A percentile compares a stretch with the other conserved stretches of the same genome.
Evolutionary conservation across 179 eudicot species (phyloP).

Genomic region (Gypsophila paniculata): DNA sequence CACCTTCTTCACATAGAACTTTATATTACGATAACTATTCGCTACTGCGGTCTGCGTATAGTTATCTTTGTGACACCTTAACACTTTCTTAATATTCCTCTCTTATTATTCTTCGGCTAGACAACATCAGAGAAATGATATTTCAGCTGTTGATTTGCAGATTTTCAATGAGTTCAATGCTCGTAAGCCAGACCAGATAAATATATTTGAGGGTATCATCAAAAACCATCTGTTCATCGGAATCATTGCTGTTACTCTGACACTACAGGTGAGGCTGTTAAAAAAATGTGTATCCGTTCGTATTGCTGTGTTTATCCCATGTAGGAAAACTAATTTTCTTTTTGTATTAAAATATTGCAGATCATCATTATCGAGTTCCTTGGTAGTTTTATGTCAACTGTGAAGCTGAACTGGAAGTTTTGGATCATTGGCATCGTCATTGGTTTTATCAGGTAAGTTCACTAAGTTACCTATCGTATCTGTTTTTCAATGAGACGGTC

Average conservation of each 20-base stretch:
- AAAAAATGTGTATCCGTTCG: slow-evolving; percentile 1
- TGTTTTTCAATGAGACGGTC: no score
- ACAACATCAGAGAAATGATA: not conserved
- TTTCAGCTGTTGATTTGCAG: slow-evolving; percentile 34
- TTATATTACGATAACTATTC: no score
- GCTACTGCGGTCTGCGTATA: no score
- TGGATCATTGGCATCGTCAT: slow-evolving; percentile 69
- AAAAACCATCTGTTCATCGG: slow-evolving; percentile 65
- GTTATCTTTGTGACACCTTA: no score
- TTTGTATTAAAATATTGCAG: slow-evolving; percentile 28
- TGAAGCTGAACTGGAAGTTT: slow-evolving; percentile 61
- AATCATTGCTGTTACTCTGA: slow-evolving; percentile 49
- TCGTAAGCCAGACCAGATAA: slow-evolving; percentile 79
- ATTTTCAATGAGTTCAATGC: slow-evolving; percentile 89
- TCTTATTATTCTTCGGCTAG: not conserved
- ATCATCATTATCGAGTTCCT: slow-evolving; percentile 68
- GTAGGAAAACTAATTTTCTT: not conserved
- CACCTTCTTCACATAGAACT: no score
- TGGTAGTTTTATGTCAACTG: slow-evolving; percentile 71
- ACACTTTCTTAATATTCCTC: not conserved
- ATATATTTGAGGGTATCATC: slow-evolving; percentile 60
- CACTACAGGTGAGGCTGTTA: slow-evolving; percentile 56
- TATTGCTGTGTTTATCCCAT: slow-evolving; percentile 5
- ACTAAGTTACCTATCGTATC: not conserved
- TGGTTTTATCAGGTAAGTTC: slow-evolving; percentile 61